Percentiles rank a stretch among this genome's conserved stretches.
Evolutionary conservation across 805 yeast genomes (phyloP).

Genomic region (Dipodascus albidus): DNA sequence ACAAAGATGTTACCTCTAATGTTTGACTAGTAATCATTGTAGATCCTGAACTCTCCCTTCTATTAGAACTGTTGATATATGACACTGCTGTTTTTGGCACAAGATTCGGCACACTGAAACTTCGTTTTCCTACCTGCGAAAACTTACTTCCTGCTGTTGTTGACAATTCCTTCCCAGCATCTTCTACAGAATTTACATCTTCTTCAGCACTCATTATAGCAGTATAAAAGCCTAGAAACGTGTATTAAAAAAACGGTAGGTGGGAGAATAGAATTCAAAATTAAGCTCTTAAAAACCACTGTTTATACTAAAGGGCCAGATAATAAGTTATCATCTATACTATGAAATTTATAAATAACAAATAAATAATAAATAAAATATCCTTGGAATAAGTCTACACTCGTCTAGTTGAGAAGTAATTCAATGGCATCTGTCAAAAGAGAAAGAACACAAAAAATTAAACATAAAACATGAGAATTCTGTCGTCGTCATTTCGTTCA

Average conservation of each 20-base stretch:
- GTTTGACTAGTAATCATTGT: constrained; percentile 4
- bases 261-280: no score
- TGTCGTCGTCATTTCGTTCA: not conserved
- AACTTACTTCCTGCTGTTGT: not conserved
- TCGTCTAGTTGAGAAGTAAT: not conserved
- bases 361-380: not conserved
- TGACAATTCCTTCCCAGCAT: not conserved
- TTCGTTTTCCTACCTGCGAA: constrained; percentile 2
- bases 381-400: constrained; percentile 1
- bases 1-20: constrained; percentile 3
- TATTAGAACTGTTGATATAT: constrained; percentile 3
- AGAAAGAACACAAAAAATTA: not conserved
- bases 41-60: not conserved
- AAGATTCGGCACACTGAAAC: constrained; percentile 6
- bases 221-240: not conserved
- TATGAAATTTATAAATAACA: not conserved
- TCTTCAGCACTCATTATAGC: constrained; percentile 3
- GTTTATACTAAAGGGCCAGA: not conserved
- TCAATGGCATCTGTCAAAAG: not conserved
- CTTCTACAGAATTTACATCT: not conserved
- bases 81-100: constrained; percentile 20
- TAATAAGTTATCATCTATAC: not conserved
- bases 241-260: not conserved
- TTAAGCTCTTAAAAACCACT: not conserved
- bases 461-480: not conserved